These are phyloP conservation scores for Betula pendula DNA, from an alignment of 306 rosid genomes.

Conservation along the genomic window DNA sequence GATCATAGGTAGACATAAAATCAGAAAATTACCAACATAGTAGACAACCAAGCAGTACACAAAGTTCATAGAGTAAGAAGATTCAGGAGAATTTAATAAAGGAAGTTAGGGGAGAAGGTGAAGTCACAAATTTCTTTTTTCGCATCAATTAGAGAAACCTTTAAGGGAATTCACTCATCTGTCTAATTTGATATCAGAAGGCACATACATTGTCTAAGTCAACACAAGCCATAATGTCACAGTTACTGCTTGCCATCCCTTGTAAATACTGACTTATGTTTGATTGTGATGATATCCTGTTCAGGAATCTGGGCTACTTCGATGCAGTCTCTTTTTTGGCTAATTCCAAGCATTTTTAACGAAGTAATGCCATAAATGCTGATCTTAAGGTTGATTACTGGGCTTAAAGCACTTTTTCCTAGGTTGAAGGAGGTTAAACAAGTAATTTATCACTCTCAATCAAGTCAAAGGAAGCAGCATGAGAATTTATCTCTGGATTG, in stretches of 20 bases:
- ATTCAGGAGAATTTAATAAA: slow-evolving; percentile 2
- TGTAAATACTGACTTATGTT: neutral
- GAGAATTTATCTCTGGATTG: neutral
- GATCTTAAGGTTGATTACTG: neutral
- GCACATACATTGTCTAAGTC: neutral
- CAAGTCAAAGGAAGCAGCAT: neutral
- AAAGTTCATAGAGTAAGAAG: slow-evolving; percentile 9
- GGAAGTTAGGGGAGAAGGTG: slow-evolving; percentile 15
- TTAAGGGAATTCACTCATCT: neutral
- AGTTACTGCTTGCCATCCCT: neutral
- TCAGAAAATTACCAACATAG: neutral
- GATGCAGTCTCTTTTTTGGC: neutral
- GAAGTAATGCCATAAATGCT: neutral
- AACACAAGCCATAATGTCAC: neutral
- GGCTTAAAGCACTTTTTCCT: neutral
- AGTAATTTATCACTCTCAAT: neutral
- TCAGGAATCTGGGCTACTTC: neutral
- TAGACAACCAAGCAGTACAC: slow-evolving; percentile 8
- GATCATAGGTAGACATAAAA: slow-evolving; percentile 13
- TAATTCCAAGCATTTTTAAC: neutral
- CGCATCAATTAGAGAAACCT: neutral
- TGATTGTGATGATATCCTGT: neutral
- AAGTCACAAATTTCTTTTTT: slow-evolving; percentile 12
- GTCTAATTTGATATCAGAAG: no score
- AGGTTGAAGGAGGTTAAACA: neutral